Conservation (phyloP, 2,329 filamentous ascomycete species). For the Fusarium camptoceras region DNA sequence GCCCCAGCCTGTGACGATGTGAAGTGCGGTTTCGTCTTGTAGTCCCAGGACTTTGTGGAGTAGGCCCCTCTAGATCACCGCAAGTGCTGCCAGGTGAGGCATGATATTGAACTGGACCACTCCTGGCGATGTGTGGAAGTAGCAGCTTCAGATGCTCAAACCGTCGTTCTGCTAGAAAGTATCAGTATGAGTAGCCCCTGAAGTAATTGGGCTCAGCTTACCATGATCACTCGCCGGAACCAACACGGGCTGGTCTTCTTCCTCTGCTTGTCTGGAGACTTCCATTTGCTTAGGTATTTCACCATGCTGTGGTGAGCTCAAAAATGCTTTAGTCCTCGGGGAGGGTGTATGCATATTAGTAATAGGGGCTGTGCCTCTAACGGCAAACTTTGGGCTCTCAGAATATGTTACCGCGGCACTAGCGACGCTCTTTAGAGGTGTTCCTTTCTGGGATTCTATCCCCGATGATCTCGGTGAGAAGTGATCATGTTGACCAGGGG, state of each 20-base stretch:
- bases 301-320: neutral
- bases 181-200: neutral
- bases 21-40: neutral
- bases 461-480: neutral
- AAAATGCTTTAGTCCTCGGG: neutral
- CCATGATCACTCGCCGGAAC: neutral
- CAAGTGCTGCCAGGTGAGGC: constrained; percentile 44
- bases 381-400: neutral
- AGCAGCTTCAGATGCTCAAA: constrained; percentile 21
- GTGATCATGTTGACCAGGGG: neutral
- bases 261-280: neutral
- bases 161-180: neutral
- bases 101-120: neutral
- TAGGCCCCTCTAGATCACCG: constrained; percentile 50
- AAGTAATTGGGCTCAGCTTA: neutral
- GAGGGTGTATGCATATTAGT: neutral
- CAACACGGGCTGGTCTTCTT: neutral
- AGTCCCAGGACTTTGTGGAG: constrained; percentile 36
- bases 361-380: neutral
- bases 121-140: constrained; percentile 14
- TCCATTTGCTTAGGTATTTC: neutral
- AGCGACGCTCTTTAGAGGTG: neutral
- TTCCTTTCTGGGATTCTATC: neutral
- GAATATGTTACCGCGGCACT: neutral
- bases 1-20: constrained; percentile 9